Evolutionary conservation across 202 grass and related monocot species (phyloP).

Genomic region (Carex arenaria): DNA sequence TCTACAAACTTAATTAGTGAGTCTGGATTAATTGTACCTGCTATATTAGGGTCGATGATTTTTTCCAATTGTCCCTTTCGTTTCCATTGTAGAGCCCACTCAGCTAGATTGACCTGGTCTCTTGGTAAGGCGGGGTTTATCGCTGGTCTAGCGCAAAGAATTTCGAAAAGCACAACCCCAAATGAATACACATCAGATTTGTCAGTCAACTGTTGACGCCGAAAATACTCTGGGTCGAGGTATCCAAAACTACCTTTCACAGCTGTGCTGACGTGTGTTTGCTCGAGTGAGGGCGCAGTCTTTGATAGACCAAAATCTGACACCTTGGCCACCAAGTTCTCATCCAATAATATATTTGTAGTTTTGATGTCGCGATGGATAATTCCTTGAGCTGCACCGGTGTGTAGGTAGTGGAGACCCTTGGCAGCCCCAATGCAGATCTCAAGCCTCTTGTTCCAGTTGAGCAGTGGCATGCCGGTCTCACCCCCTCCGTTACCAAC

Average conservation of each 20-base stretch:
- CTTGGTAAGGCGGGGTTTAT: constrained; percentile 80
- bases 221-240: constrained; percentile 89
- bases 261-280: constrained; percentile 86
- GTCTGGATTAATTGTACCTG: constrained; percentile 48
- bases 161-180: constrained; percentile 80
- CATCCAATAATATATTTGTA: constrained; percentile 81
- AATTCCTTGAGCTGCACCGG: constrained; percentile 77
- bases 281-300: constrained; percentile 60
- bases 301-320: constrained; percentile 87
- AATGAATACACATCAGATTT: constrained; percentile 91
- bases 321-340: constrained; percentile 78
- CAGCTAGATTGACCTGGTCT: constrained; percentile 83
- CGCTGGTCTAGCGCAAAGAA: constrained; percentile 69
- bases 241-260: constrained; percentile 97
- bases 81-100: constrained; percentile 65
- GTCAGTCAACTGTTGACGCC: constrained; percentile 76
- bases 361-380: constrained; percentile 94
- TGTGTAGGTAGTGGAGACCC: constrained; percentile 86
- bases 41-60: constrained; percentile 67
- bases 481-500: constrained; percentile 35
- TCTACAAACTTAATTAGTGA: constrained; percentile 72
- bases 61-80: constrained; percentile 58
- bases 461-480: constrained; percentile 38
- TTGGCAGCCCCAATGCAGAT: constrained; percentile 78
- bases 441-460: constrained; percentile 74